Evolutionary conservation across 1,284 basidiomycete species (phyloP).

Genomic region (Austroboletus olivaceoglutinosus): DNA sequence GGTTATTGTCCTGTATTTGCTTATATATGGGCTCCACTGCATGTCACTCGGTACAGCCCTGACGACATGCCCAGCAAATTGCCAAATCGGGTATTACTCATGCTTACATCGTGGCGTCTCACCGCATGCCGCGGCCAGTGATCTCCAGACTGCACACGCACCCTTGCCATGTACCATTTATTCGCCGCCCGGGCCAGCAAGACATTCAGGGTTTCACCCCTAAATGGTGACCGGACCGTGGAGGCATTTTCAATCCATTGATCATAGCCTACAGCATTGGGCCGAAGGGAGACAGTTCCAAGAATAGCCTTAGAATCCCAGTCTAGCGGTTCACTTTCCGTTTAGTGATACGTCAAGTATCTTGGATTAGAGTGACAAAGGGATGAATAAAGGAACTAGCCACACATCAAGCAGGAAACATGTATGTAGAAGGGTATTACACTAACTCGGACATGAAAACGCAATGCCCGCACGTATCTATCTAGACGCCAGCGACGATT

Average conservation of each 20-base stretch:
- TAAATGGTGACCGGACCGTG: too few relatives aligned
- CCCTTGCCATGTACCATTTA: not conserved
- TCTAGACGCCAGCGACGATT: constrained; percentile 36
- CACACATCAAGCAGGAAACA: constrained; percentile 17
- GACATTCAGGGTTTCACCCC: too few relatives aligned
- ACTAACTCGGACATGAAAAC: constrained; percentile 17
- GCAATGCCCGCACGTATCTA: not conserved
- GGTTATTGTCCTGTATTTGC: constrained; percentile 7
- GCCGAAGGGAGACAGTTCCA: too few relatives aligned
- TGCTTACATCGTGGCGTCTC: too few relatives aligned
- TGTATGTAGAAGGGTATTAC: constrained; percentile 31
- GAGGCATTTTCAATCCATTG: too few relatives aligned
- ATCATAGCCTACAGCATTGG: too few relatives aligned
- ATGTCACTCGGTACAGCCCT: constrained; percentile 11
- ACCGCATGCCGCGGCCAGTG: not conserved
- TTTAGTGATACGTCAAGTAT: not conserved
- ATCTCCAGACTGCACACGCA: not conserved
- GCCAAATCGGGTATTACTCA: constrained; percentile 8
- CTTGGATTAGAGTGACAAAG: not conserved
- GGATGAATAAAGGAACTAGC: constrained; percentile 17
- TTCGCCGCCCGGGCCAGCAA: not conserved
- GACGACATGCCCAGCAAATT: constrained; percentile 23
- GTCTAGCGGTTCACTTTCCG: too few relatives aligned
- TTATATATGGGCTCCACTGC: constrained; percentile 25
- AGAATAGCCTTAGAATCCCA: too few relatives aligned